Base-by-base conservation (phyloP, 768 basidiomycete species). In the Daedaleopsis nitida region DNA sequence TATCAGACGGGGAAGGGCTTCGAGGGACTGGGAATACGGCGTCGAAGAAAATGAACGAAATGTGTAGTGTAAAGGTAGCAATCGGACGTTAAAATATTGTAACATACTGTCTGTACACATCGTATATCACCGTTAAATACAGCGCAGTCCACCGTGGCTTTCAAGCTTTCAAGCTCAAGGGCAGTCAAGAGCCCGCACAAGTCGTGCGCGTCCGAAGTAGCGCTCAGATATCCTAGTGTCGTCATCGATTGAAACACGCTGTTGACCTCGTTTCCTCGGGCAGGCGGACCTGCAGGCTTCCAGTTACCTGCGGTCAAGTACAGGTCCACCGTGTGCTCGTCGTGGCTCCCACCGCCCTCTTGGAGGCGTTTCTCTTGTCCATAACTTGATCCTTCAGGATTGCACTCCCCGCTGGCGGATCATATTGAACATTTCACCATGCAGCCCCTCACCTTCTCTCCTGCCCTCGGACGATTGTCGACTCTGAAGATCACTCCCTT, bases 381-480 rank as follows among this genome's bases (percentile, higher is more conserved):
- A 7, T 13, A 21, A 2, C 35, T 43, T 32, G 4, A 17, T 42
- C 39, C 17, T 42, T 5, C 39, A 42, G 11, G 17, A 17, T 17
- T 42, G 39, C 39, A 13, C 39, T 11, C 39, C 32, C 61, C 61
- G 57, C 61, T 42, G 61, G 61, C 52, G 61, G 61, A 52, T 52
- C 7, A 7, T 32, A 16, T 47, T 42, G n/a, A n/a, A n/a, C n/a
- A 43, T 16, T 27, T 34, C 10, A 48, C 43, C 27, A 65, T 69
- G 66, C 58, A 48, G 13, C 39, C 17, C 16, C 58, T 67, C 52
- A 66, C 66, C 11, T 69, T 66, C 63, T 52, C 63, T 19, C 72
- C 72, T 54, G 66, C 68, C 24, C 65, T 70, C 39, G 64, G 65
- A 39, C 50, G 58, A 55, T n/a, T 44, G 34, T 66, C 66, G 9